Evolutionary conservation across 495 filamentous ascomycete species (phyloP), one percentile per base, ranked within the genome.

Genomic region (Annulohypoxylon stygium): DNA sequence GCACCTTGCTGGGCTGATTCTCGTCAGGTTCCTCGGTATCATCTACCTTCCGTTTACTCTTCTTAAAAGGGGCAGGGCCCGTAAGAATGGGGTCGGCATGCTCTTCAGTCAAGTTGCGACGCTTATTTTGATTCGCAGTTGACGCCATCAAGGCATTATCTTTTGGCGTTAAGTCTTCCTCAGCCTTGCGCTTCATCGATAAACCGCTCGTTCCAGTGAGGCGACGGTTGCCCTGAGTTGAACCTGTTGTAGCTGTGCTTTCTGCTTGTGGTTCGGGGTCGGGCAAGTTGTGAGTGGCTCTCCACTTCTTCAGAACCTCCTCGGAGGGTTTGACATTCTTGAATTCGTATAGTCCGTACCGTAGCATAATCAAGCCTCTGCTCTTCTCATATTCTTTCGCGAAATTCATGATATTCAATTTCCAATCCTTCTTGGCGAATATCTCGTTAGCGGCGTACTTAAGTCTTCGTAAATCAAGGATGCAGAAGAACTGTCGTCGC

Each of bases 1-100:
- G 86, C 81, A 77, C 83, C 84, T 77, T 92, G 82, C 39, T 87
- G 78, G 90, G 90, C 78, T 71, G 88, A 84, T 81, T 87, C 85
- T 78, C 89, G 78, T 70, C 83, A 14, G 78, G 70, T 59, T 83
- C 82, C n/a, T 76, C 78, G n/a, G 75, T 75, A n/a, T 62, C 73
- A 23, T 80, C 77, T 11, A 79, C 80, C 78, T 85, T 85, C 61
- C 84, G 83, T 68, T 82, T 83, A 57, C 67, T 78, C 79, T 84
- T 86, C 62, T 77, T 83, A 36, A 78, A 74, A 18, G 73, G 71
- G 0, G 75, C 65, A 48, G 73, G 70, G 3, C 47, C 75, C n/a
- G 43, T 59, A 43, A 80, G 78, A 48, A 65, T 61, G 1, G 76
- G 48, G 34, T 80, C 71, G 4, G 69, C 59, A 9, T 53, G 53